Conservation (phyloP, 1,139 yeast genomes). For the Sugiyamaella sp. region DNA sequence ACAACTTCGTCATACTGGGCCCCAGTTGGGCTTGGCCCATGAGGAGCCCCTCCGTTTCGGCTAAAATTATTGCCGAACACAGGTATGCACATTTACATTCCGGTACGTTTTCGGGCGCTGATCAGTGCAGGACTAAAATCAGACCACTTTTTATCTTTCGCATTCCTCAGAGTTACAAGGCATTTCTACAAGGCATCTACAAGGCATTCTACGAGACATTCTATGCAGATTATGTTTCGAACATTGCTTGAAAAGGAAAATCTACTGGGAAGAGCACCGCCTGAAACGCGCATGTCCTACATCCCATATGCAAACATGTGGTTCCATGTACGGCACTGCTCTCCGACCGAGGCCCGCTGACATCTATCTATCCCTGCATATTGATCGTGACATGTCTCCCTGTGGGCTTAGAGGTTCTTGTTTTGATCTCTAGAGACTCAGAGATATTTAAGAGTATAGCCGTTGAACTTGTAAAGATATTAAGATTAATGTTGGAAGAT, state of each 20-base stretch:
- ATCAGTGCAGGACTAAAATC: background rate
- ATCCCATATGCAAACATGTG: background rate
- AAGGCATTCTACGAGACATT: background rate
- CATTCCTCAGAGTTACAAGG: background rate
- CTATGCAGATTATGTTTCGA: constrained; percentile 1
- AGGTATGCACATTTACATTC: background rate
- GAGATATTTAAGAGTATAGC: background rate
- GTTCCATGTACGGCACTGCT: background rate
- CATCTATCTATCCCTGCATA: background rate
- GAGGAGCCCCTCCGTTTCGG: background rate
- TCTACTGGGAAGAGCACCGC: background rate
- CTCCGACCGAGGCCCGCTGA: background rate
- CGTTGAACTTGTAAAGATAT: background rate
- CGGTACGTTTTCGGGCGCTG: constrained; percentile 1
- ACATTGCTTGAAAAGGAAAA: background rate
- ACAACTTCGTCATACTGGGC: background rate
- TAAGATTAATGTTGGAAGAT: constrained; percentile 15
- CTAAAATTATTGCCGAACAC: background rate
- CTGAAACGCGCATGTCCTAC: background rate
- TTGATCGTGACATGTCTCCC: background rate
- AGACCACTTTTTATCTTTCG: background rate
- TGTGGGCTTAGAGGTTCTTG: background rate
- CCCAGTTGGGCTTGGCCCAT: background rate
- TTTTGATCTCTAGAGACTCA: background rate
- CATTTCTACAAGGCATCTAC: too few relatives aligned